Base-by-base conservation (phyloP, 129 eudicot genomes). In the Glebionis coronaria region DNA sequence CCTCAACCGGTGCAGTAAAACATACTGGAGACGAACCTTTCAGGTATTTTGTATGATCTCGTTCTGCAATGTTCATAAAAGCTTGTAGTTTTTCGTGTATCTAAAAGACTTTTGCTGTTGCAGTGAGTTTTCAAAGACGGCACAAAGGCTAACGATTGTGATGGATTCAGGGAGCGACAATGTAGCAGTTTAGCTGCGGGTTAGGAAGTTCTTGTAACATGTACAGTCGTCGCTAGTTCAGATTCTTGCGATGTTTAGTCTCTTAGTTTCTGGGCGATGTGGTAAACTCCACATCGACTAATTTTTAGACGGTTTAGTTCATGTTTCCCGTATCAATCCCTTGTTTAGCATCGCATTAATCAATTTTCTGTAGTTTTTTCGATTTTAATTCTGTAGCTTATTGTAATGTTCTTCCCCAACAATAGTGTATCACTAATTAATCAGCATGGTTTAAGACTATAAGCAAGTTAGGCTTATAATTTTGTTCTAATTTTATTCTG, bases 101-200 rank as follows among this genome's bases (percentile, higher is more conserved):
- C 73, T 61, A 63, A 71, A 1, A 2, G 56, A 4, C 4, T 25
- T 73, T 67, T 12, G 7, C 16, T 44, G 56, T 64, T 82, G 74
- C 88, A 90, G 97, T 66, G 90, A 80, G 59, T 87, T 90, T 69
- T 18, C 76, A 67, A 90, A 73, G 82, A 82, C 85, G 0, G 91
- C 95, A 25, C 77, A 74, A 80, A 90, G 82, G 85, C 71, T 90
- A 45, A 87, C 85, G 7, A 80, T 87, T 65, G 75, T 87, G 66
- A 64, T 60, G 72, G 87, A 82, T 68, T 76, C 91, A 0, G 81
- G 95, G 56, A 84, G 81, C 25, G 60, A 80, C 46, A 72, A 80
- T 69, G 59, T 75, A 46, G 88, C 84, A 70, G 72, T 35, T 78
- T 79, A 76, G 76, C 45, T 72, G 76, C 64, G 73, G 57, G 61